phyloP scores from a whole-genome alignment of 2,329 filamentous ascomycete species.

The Fusarium sp. region DNA sequence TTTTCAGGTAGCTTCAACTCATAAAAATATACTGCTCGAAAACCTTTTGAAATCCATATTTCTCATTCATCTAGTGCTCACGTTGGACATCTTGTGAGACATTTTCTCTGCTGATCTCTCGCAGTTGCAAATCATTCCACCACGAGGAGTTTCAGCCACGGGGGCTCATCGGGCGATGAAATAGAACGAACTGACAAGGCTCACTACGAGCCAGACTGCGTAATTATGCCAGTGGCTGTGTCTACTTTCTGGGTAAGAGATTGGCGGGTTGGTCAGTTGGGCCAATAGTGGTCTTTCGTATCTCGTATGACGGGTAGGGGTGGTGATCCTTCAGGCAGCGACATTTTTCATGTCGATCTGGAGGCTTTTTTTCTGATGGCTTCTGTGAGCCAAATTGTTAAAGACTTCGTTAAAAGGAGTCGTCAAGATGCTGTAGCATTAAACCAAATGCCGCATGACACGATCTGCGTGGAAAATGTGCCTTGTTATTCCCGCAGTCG shows the following conservation, averaged over 20 bases:
- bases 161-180: background rate
- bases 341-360: background rate
- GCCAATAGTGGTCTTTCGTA: background rate
- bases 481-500: background rate
- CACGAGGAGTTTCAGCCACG: background rate
- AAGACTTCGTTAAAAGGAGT: background rate
- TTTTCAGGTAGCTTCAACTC: no score
- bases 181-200: background rate
- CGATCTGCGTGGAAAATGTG: background rate
- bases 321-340: background rate
- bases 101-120: background rate
- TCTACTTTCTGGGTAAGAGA: background rate
- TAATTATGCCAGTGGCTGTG: background rate
- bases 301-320: background rate
- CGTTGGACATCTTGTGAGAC: background rate
- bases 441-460: background rate
- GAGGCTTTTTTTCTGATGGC: background rate
- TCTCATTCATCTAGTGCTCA: no score
- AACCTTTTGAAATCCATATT: rapidly evolving
- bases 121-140: background rate
- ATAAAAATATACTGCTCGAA: background rate
- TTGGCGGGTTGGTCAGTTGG: background rate
- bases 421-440: background rate
- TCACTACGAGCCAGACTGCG: background rate
- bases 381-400: background rate